Percentiles rank a stretch among this genome's conserved stretches.
phyloP scores from a whole-genome alignment of 2,329 filamentous ascomycete genomes.

The Fusarium anthophilum region DNA sequence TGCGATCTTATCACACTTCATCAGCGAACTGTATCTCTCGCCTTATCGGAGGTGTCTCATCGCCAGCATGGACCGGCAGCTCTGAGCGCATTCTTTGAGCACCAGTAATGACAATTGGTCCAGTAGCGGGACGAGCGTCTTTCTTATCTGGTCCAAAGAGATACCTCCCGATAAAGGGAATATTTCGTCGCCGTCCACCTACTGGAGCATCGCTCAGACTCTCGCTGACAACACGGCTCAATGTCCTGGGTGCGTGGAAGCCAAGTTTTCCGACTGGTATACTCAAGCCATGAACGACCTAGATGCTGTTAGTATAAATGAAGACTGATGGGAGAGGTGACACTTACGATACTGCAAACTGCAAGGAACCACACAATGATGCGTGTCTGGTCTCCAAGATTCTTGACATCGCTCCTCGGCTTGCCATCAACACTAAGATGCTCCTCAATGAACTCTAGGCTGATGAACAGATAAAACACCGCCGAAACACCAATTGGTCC shows the following conservation, averaged over 20 bases:
- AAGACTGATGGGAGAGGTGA: background rate
- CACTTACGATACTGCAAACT: slow-evolving; percentile 81
- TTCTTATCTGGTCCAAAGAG: background rate
- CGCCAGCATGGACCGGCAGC: background rate
- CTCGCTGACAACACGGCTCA: slow-evolving; percentile 52
- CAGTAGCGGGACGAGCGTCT: background rate
- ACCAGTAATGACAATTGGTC: slow-evolving; percentile 23
- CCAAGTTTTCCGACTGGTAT: slow-evolving; percentile 79
- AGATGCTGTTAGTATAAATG: background rate
- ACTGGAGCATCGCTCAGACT: slow-evolving; percentile 22
- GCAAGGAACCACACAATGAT: slow-evolving; percentile 88
- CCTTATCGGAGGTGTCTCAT: background rate
- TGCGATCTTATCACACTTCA: slow-evolving; percentile 10
- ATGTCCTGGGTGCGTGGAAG: slow-evolving; percentile 69
- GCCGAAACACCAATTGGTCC: slow-evolving; percentile 92
- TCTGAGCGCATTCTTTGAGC: slow-evolving; percentile 15
- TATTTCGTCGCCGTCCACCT: slow-evolving; percentile 14
- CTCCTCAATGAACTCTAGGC: slow-evolving; percentile 74
- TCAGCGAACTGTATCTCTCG: slow-evolving; percentile 39
- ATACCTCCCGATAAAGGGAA: slow-evolving; percentile 33
- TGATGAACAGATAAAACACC: slow-evolving; percentile 88
- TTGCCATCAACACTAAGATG: slow-evolving; percentile 62
- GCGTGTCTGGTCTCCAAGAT: slow-evolving; percentile 71
- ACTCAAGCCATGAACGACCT: slow-evolving; percentile 80
- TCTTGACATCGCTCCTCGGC: slow-evolving; percentile 49